These are phyloP conservation scores for Trametes sp. DNA, from an alignment of 1,284 basidiomycete species.

Conservation along the genomic window DNA sequence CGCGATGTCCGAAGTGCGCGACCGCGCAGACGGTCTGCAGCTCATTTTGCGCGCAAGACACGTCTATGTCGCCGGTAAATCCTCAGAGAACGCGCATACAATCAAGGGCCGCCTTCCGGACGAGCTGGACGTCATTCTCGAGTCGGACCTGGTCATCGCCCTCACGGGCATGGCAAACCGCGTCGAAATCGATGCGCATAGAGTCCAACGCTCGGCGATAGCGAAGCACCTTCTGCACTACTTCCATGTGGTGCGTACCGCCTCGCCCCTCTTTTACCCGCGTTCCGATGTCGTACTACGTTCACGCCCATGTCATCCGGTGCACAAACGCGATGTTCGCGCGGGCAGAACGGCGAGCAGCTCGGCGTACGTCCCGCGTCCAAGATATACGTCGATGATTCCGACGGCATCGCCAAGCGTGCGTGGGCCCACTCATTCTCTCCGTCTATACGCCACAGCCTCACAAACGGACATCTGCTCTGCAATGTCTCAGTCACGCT, in stretches of 20 bases:
- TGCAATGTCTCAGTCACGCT: conserved; percentile 50
- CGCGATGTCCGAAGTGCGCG: conserved; percentile 43
- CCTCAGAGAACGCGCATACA: conserved; percentile 42
- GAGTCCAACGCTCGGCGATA: conserved; percentile 58
- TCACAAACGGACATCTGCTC: background rate
- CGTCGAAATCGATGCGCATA: conserved; percentile 45
- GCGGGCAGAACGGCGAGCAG: conserved; percentile 58
- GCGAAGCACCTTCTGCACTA: conserved; percentile 57
- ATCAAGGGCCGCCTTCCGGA: conserved; percentile 52
- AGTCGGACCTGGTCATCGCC: conserved; percentile 58
- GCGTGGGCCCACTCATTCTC: conserved; percentile 19
- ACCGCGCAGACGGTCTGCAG: conserved; percentile 40
- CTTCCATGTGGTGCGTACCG: conserved; percentile 54
- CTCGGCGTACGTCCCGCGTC: conserved; percentile 67
- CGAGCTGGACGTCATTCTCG: conserved; percentile 57
- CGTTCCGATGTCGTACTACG: conserved; percentile 6
- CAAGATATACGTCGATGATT: conserved; percentile 52
- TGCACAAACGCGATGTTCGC: background rate
- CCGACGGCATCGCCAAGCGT: conserved; percentile 55
- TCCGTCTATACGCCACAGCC: conserved; percentile 1
- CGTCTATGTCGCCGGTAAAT: conserved; percentile 47
- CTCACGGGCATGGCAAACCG: conserved; percentile 62
- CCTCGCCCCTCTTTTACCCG: conserved; percentile 2
- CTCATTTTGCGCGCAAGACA: conserved; percentile 48
- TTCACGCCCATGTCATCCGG: conserved; percentile 4